Evolutionary conservation across 1,284 basidiomycete species (phyloP).

Genomic region (Phellinidium pouzarii): DNA sequence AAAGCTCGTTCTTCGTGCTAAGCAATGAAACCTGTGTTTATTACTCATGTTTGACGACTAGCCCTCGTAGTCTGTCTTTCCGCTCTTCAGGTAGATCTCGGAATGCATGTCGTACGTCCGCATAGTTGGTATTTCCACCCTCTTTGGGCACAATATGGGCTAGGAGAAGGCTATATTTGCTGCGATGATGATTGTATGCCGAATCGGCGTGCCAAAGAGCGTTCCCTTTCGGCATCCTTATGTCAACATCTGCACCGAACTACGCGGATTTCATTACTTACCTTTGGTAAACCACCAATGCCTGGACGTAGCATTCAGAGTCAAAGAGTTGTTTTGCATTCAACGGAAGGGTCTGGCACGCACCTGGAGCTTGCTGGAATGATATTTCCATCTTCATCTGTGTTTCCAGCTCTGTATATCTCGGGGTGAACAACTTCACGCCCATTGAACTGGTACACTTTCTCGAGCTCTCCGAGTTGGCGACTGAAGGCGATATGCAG

Average conservation of each 20-base stretch:
- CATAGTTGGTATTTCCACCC: slow-evolving; percentile 27
- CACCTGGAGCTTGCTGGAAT: slow-evolving; percentile 11
- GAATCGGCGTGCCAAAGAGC: slow-evolving; percentile 26
- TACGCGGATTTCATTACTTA: background rate
- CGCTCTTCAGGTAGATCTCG: slow-evolving; percentile 21
- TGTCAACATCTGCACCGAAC: background rate
- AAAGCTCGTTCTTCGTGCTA: background rate
- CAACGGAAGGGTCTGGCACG: background rate
- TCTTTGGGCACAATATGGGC: slow-evolving; percentile 25
- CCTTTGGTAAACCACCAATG: slow-evolving; percentile 23
- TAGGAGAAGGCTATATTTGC: slow-evolving; percentile 26
- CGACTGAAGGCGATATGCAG: slow-evolving; percentile 23
- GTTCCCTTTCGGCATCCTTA: slow-evolving; percentile 17
- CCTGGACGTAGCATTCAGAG: background rate
- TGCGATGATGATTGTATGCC: slow-evolving; percentile 25
- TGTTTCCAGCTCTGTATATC: slow-evolving; percentile 23
- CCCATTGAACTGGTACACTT: slow-evolving; percentile 19
- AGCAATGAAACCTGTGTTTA: background rate
- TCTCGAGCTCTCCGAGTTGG: slow-evolving; percentile 23
- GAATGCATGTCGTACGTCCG: slow-evolving; percentile 26
- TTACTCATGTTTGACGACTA: slow-evolving; percentile 26
- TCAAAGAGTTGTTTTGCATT: background rate
- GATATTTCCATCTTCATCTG: slow-evolving; percentile 20
- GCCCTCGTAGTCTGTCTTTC: slow-evolving; percentile 25
- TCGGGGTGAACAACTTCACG: slow-evolving; percentile 20